phyloP scores from a whole-genome alignment of 768 basidiomycete genomes.

The Rhizopogon vulgaris region DNA sequence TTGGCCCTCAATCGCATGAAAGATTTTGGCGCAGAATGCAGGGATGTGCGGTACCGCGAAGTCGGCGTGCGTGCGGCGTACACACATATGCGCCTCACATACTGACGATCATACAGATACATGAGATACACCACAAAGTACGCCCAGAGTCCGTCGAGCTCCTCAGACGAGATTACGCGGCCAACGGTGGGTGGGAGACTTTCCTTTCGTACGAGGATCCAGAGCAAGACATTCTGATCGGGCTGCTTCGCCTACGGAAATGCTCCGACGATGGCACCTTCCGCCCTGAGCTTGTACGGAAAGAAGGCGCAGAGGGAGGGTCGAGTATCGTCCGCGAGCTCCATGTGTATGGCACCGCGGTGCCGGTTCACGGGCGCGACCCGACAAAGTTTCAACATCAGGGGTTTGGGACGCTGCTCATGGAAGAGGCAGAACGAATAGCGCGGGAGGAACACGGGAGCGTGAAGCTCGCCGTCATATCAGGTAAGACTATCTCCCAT shows the following conservation, averaged over 20 bases:
- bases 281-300: conserved; percentile 79
- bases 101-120: conserved; percentile 52
- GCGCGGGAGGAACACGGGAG: conserved; percentile 96
- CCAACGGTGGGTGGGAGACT: conserved; percentile 99
- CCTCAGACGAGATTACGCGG: conserved; percentile 89
- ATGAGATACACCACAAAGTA: conserved; percentile 98
- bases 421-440: conserved; percentile 99
- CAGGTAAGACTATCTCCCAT: conserved; percentile 45
- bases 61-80: conserved; percentile 68
- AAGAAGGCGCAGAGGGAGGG: conserved; percentile 66
- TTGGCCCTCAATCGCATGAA: conserved; percentile 96
- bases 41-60: conserved; percentile 96
- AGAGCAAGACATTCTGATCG: conserved; percentile 92
- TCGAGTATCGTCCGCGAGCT: conserved; percentile 93
- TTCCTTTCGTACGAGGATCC: conserved; percentile 99
- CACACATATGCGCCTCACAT: conserved; percentile 2
- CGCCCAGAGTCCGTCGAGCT: conserved; percentile 94
- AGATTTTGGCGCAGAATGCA: conserved; percentile 95
- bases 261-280: conserved; percentile 98
- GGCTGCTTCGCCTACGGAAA: conserved; percentile 84
- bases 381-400: conserved; percentile 97
- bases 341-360: conserved; percentile 97
- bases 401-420: conserved; percentile 94
- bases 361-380: conserved; percentile 94
- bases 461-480: conserved; percentile 94